A percentile compares a stretch with the other conserved stretches of the same genome.
Conservation (phyloP, 2,329 filamentous ascomycete species). For the Shiraia sp. region DNA sequence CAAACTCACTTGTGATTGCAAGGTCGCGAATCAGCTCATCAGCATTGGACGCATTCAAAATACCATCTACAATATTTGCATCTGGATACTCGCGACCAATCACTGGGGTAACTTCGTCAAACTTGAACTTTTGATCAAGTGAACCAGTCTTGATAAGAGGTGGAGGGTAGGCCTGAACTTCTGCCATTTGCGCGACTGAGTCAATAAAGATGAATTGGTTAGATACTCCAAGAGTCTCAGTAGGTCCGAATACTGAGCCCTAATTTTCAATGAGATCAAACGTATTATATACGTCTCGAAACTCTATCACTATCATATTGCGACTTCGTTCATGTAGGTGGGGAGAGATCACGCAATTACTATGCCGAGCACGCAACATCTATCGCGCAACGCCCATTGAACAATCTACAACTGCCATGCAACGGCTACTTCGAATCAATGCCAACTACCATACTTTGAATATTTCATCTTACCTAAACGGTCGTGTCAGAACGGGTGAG, state of each 20-base stretch:
- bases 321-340: conserved; percentile 1
- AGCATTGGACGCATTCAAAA: conserved; percentile 64
- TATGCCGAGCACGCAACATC: conserved; percentile 9
- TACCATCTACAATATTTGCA: conserved; percentile 61
- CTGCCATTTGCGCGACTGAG: background rate
- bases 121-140: conserved; percentile 16
- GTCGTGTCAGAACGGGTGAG: too few species aligned
- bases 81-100: conserved; percentile 66
- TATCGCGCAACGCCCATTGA: conserved; percentile 3
- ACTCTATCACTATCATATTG: background rate
- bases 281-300: background rate
- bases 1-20: conserved; percentile 46
- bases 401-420: background rate
- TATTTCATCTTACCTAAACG: background rate
- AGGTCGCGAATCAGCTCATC: conserved; percentile 68
- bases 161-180: conserved; percentile 3
- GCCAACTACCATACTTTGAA: background rate
- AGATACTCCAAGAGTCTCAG: too few species aligned
- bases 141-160: conserved; percentile 15
- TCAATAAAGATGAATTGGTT: too few species aligned
- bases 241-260: too few species aligned
- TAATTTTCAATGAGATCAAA: too few species aligned
- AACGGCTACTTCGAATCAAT: background rate
- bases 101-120: conserved; percentile 60
- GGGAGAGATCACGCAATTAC: conserved; percentile 11